Conservation (phyloP, 768 basidiomycete genomes). For the Pulveroboletus sp. region DNA sequence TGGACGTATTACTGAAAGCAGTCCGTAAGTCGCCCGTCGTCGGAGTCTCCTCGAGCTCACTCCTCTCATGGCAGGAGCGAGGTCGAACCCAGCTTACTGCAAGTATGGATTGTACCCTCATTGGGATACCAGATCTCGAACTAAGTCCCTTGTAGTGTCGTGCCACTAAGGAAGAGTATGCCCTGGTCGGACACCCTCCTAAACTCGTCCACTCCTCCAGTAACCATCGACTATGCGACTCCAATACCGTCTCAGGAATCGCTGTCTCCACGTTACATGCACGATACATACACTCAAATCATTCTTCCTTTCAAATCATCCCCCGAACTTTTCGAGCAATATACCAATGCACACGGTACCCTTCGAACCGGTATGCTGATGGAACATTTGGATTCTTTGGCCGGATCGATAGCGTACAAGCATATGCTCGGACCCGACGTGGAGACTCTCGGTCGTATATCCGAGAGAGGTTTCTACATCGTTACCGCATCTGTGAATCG, state of each 20-base stretch:
- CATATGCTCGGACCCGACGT: slow-evolving; percentile 69
- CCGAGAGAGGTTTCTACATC: slow-evolving; percentile 70
- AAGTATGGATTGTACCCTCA: slow-evolving; percentile 34
- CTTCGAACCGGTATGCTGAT: slow-evolving; percentile 70
- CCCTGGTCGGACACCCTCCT: slow-evolving; percentile 61
- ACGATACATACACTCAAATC: slow-evolving; percentile 68
- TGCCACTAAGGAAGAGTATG: slow-evolving; percentile 50
- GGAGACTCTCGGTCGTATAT: slow-evolving; percentile 49
- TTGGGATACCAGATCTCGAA: background rate
- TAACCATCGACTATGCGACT: slow-evolving; percentile 11
- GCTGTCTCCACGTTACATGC: slow-evolving; percentile 53
- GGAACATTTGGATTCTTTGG: slow-evolving; percentile 82
- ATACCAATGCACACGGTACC: slow-evolving; percentile 67
- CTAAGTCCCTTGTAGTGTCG: slow-evolving; percentile 37
- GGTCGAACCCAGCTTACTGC: slow-evolving; percentile 50
- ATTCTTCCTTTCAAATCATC: slow-evolving; percentile 61
- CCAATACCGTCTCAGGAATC: slow-evolving; percentile 18
- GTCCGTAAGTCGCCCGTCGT: slow-evolving; percentile 47
- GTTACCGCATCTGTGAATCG: slow-evolving; percentile 83
- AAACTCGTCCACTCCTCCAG: slow-evolving; percentile 29
- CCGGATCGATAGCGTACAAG: slow-evolving; percentile 80
- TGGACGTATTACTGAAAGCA: slow-evolving; percentile 52
- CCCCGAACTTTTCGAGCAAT: slow-evolving; percentile 57
- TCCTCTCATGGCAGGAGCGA: slow-evolving; percentile 39
- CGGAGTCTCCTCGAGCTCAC: background rate